A percentile compares a stretch with the other conserved stretches of the same genome.
phyloP scores from a whole-genome alignment of 495 filamentous ascomycete genomes.

The Podospora conica region DNA sequence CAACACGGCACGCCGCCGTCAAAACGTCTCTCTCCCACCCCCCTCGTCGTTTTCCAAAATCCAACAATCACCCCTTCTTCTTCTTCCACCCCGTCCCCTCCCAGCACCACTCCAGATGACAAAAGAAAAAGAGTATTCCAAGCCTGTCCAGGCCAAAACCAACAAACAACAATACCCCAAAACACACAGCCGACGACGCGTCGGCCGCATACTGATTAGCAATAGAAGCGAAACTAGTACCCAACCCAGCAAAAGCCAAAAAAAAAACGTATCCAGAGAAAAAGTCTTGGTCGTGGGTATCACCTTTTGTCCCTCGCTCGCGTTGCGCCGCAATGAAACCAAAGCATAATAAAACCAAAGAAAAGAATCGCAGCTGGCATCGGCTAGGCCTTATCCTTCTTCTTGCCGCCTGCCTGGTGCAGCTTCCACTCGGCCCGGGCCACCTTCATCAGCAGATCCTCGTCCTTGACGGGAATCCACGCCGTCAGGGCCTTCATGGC shows the following conservation, averaged over 20 bases:
- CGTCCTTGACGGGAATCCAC: constrained; percentile 92
- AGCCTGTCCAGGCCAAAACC: not conserved
- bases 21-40: too few species aligned
- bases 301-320: not conserved
- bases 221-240: not conserved
- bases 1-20: not conserved
- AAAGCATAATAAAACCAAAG: not conserved
- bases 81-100: not conserved
- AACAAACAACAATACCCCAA: not conserved
- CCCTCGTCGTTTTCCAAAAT: not conserved
- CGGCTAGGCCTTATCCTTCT: constrained; percentile 9
- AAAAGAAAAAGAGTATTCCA: not conserved
- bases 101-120: not conserved
- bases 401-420: constrained; percentile 38
- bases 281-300: not conserved
- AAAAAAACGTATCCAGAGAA: not conserved
- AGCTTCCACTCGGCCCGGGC: constrained; percentile 87
- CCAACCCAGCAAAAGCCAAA: not conserved
- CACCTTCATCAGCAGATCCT: constrained; percentile 91
- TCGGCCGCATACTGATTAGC: not conserved
- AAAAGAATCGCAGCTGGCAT: not conserved
- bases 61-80: not conserved
- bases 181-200: not conserved
- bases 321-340: not conserved
- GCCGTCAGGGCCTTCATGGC: constrained; percentile 96